Conservation (phyloP, 352 stramenopile species). For the Aphanomyces euteiches region DNA sequence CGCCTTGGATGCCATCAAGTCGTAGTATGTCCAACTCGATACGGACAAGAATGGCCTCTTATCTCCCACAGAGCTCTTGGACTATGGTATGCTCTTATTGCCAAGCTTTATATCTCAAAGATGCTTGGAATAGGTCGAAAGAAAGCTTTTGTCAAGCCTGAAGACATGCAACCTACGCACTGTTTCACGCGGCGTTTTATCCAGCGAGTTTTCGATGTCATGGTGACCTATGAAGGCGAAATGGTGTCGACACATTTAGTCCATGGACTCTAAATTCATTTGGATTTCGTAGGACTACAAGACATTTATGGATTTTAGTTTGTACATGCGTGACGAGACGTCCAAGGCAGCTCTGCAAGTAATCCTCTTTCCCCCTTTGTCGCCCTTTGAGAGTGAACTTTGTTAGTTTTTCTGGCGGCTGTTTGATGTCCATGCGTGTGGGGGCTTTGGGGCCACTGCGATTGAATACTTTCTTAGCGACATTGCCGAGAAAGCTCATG, state of each 20-base stretch:
- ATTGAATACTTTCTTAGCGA: constrained; percentile 24
- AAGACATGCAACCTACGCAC: constrained; percentile 15
- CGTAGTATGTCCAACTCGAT: constrained; percentile 25
- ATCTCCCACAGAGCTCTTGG: constrained; percentile 9
- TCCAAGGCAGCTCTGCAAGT: constrained; percentile 26
- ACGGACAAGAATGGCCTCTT: constrained; percentile 28
- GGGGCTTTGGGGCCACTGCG: not conserved
- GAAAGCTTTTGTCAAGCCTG: constrained; percentile 18
- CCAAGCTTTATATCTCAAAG: too few species aligned
- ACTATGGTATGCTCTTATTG: constrained; percentile 8
- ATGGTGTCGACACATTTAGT: constrained; percentile 3
- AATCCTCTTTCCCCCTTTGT: not conserved
- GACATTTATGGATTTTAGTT: constrained; percentile 27
- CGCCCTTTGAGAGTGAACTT: not conserved
- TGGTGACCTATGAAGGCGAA: constrained; percentile 23
- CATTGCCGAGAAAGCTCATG: not conserved
- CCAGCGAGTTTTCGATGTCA: constrained; percentile 20
- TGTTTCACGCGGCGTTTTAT: constrained; percentile 18
- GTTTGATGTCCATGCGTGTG: constrained; percentile 11
- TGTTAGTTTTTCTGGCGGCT: constrained; percentile 26
- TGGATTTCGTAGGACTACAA: constrained; percentile 22
- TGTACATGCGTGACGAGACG: constrained; percentile 15
- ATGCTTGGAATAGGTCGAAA: constrained; percentile 20
- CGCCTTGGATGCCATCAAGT: not conserved
- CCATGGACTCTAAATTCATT: not conserved